Percentiles rank a stretch among this genome's conserved stretches.
These are phyloP conservation scores for Globisporangium camurandrum DNA, from an alignment of 352 stramenopile genomes.

Conservation along the genomic window DNA sequence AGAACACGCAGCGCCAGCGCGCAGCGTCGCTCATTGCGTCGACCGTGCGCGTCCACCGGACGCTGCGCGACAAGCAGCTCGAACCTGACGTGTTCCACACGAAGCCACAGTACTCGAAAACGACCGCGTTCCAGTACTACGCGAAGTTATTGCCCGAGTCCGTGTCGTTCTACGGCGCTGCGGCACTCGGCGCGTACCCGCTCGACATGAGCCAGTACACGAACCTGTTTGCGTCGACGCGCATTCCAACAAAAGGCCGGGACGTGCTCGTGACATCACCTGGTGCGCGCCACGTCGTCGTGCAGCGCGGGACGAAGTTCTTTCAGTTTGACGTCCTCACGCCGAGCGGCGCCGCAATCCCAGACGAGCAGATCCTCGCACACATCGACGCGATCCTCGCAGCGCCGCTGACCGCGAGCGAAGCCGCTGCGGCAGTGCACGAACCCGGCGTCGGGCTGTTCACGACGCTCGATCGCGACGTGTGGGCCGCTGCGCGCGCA, in stretches of 20 bases:
- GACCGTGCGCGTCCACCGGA: constrained; percentile 74
- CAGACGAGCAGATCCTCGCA: constrained; percentile 76
- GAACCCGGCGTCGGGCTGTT: constrained; percentile 61
- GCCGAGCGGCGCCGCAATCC: constrained; percentile 39
- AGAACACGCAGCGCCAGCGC: constrained; percentile 81
- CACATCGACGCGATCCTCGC: constrained; percentile 80
- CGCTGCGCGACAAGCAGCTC: constrained; percentile 69
- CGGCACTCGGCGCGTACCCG: constrained; percentile 77
- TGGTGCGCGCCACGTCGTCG: constrained; percentile 68
- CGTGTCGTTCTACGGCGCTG: constrained; percentile 85
- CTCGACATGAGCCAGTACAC: constrained; percentile 92
- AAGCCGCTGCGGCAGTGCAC: constrained; percentile 20
- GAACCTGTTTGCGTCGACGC: constrained; percentile 81
- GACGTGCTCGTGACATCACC: constrained; percentile 68
- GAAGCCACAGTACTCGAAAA: constrained; percentile 79
- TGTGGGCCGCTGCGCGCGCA: constrained; percentile 64
- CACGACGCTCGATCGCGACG: constrained; percentile 79
- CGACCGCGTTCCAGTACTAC: constrained; percentile 71
- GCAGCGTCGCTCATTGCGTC: constrained; percentile 84
- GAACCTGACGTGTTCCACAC: constrained; percentile 87
- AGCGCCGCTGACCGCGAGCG: constrained; percentile 47
- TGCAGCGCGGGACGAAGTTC: constrained; percentile 83
- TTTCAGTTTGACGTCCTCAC: constrained; percentile 84
- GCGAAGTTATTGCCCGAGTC: constrained; percentile 76
- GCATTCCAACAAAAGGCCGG: constrained; percentile 50